Percentiles rank a stretch among this genome's conserved stretches.
These are phyloP conservation scores for Fusarium robinianum DNA, from an alignment of 2,329 filamentous ascomycete genomes.

Conservation along the genomic window DNA sequence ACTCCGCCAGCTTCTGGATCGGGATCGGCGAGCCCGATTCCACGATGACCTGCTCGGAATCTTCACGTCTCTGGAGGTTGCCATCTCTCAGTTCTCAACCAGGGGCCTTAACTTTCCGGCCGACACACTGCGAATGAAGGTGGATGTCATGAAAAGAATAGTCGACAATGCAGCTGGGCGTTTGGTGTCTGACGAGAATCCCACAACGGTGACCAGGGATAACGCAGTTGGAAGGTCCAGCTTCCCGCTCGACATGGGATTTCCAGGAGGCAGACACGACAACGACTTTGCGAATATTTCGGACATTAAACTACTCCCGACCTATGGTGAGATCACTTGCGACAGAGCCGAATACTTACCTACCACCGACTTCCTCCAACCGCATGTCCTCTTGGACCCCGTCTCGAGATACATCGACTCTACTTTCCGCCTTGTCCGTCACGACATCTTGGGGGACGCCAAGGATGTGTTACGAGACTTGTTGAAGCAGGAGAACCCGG, in stretches of 20 bases:
- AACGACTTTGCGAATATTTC: conserved; percentile 24
- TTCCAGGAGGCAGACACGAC: conserved; percentile 19
- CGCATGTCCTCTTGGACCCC: conserved; percentile 7
- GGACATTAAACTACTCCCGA: conserved; percentile 20
- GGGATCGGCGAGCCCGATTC: conserved; percentile 1
- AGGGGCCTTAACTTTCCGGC: not conserved
- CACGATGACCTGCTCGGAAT: not conserved
- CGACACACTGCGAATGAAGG: not conserved
- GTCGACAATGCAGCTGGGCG: not conserved
- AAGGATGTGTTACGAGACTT: conserved; percentile 8
- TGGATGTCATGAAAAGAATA: conserved; percentile 6
- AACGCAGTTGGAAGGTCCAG: not conserved
- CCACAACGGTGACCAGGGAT: not conserved
- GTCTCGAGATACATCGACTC: conserved; percentile 14
- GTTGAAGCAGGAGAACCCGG: too few species aligned
- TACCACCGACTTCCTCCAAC: conserved; percentile 3
- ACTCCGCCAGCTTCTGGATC: conserved; percentile 3
- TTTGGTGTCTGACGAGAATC: not conserved
- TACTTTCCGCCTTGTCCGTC: conserved; percentile 11
- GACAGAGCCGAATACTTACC: conserved; percentile 7
- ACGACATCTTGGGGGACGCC: conserved; percentile 11
- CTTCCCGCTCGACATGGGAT: not conserved
- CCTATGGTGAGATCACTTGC: conserved; percentile 1
- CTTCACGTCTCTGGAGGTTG: not conserved
- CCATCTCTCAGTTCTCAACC: too few species aligned